A percentile compares a stretch with the other conserved stretches of the same genome.
Evolutionary conservation across 2,329 filamentous ascomycete species (phyloP).

Genomic region (Paracoccidioides brasiliensis): DNA sequence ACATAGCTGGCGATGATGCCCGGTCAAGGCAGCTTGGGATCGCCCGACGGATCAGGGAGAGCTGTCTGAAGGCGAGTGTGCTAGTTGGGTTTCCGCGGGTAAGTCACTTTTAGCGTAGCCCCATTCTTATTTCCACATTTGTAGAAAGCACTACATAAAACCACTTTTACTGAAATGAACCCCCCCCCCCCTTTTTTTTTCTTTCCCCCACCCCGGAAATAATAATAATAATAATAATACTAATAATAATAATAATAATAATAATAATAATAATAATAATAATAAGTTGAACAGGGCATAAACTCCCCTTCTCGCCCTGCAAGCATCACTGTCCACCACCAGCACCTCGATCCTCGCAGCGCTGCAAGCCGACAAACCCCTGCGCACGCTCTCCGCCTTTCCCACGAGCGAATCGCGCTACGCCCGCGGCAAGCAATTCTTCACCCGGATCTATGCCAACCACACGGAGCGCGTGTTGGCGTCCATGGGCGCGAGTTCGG

Average conservation of each 20-base stretch:
- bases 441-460: conserved; percentile 16
- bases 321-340: conserved; percentile 10
- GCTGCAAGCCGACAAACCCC: conserved; percentile 11
- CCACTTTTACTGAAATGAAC: no score
- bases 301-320: conserved; percentile 16
- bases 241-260: background rate
- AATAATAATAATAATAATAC: background rate
- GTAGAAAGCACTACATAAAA: no score
- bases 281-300: background rate
- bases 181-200: no score
- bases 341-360: conserved; percentile 8
- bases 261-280: background rate
- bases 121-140: background rate
- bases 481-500: conserved; percentile 15
- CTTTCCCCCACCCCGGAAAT: no score
- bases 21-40: conserved; percentile 6
- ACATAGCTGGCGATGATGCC: background rate
- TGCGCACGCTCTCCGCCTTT: conserved; percentile 8
- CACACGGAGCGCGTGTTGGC: conserved; percentile 16
- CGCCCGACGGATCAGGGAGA: conserved; percentile 16
- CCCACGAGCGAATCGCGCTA: background rate
- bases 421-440: conserved; percentile 17
- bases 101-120: conserved; percentile 2
- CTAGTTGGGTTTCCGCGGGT: conserved; percentile 19
- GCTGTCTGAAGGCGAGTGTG: conserved; percentile 18